phyloP scores from a whole-genome alignment of 2,329 filamentous ascomycete genomes.

The Colletotrichum falcatum region DNA sequence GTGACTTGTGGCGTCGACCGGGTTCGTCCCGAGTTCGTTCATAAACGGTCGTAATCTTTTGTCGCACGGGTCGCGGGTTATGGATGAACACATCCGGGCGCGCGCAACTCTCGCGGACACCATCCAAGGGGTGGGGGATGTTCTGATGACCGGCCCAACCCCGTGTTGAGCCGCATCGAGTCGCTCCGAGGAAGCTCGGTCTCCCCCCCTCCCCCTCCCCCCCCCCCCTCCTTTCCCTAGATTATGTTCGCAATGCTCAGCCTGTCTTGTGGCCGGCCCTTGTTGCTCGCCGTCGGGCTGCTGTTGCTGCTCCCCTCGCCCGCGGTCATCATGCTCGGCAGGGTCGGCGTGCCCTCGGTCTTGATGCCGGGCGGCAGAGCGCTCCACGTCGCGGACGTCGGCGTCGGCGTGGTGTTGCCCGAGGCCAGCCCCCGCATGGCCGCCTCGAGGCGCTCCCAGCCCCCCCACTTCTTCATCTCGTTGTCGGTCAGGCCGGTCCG shows the following conservation, averaged over 20 bases:
- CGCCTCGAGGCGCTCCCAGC: conserved; percentile 80
- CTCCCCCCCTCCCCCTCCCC: too few species aligned
- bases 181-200: background rate
- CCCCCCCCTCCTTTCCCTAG: conserved; percentile 43
- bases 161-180: background rate
- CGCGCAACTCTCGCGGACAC: too few species aligned
- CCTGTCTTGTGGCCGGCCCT: conserved; percentile 48
- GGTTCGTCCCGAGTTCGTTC: conserved; percentile 29
- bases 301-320: conserved; percentile 45
- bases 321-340: conserved; percentile 37
- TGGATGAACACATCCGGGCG: background rate
- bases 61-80: conserved; percentile 14
- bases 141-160: background rate
- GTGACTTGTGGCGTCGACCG: background rate
- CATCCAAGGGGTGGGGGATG: too few species aligned
- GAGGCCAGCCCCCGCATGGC: conserved; percentile 49
- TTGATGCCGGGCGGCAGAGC: conserved; percentile 51
- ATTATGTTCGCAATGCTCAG: conserved; percentile 61
- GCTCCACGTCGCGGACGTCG: conserved; percentile 50
- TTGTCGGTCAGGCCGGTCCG: conserved; percentile 66
- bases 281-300: conserved; percentile 46
- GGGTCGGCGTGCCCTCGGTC: conserved; percentile 48
- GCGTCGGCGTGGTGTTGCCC: conserved; percentile 47
- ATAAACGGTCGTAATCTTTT: conserved; percentile 30
- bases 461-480: conserved; percentile 78